Percentiles rank a stretch among this genome's conserved stretches.
Conservation (phyloP, 2,329 filamentous ascomycete species). For the Curvularia hawaiiensis region DNA sequence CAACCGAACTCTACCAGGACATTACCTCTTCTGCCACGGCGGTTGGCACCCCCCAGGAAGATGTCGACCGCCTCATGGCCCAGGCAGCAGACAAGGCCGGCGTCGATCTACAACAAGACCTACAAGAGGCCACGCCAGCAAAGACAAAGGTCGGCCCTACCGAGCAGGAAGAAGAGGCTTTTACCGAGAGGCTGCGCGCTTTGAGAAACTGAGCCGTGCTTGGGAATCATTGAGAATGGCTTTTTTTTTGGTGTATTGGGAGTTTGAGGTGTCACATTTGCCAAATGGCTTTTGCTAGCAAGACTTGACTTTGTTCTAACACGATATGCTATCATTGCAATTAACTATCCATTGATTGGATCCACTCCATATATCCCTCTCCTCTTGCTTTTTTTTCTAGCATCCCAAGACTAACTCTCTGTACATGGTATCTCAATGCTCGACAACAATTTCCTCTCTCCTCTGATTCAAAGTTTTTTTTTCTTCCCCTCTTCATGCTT, state of each 20-base stretch:
- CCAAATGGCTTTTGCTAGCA: neutral
- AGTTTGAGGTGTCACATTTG: constrained; percentile 13
- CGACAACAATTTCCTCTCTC: too few species aligned
- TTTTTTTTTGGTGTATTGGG: constrained; percentile 4
- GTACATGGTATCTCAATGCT: too few species aligned
- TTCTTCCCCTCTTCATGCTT: too few species aligned
- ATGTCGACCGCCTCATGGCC: constrained; percentile 82
- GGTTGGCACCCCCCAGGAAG: constrained; percentile 76
- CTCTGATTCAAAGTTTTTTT: too few species aligned
- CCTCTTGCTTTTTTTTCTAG: neutral
- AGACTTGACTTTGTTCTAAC: neutral
- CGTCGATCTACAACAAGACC: constrained; percentile 78
- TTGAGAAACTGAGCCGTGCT: constrained; percentile 49
- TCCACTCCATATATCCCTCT: neutral
- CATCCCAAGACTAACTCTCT: too few species aligned
- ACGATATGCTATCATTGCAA: neutral
- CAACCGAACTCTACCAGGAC: constrained; percentile 77
- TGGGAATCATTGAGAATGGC: neutral
- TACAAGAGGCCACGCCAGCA: constrained; percentile 63
- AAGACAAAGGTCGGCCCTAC: constrained; percentile 68
- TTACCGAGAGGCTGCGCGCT: constrained; percentile 64
- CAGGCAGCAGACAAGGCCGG: constrained; percentile 89
- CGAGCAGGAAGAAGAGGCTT: constrained; percentile 77
- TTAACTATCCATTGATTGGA: neutral
- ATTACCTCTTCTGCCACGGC: constrained; percentile 80